phyloP scores from a whole-genome alignment of 192 early-diverging fungal genomes.

The Coemansia sp. region DNA sequence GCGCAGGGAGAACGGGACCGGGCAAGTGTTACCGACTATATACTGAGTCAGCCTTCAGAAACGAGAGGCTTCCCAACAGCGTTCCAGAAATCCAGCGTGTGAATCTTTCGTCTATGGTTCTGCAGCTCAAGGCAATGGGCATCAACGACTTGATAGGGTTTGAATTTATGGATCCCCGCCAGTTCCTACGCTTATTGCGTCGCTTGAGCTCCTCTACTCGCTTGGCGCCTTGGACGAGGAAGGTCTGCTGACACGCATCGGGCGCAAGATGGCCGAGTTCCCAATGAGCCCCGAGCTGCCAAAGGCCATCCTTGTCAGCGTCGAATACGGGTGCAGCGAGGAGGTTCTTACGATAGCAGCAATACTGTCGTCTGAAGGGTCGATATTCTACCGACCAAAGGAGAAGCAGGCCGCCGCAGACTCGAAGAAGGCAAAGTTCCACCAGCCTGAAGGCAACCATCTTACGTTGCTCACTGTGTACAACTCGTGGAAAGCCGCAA shows the following conservation, averaged over 20 bases:
- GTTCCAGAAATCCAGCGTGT: conserved; percentile 97
- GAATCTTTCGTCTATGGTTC: conserved; percentile 86
- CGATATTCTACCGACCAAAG: conserved; percentile 94
- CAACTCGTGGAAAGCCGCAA: conserved; percentile 80
- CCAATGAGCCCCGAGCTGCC: conserved; percentile 90
- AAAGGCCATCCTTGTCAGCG: conserved; percentile 89
- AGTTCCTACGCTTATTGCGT: conserved; percentile 83
- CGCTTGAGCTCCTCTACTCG: conserved; percentile 94
- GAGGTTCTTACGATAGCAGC: conserved; percentile 98
- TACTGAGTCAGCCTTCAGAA: conserved; percentile 86
- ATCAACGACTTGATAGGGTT: conserved; percentile 93
- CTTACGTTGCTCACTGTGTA: conserved; percentile 87
- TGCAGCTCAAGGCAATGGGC: conserved; percentile 90
- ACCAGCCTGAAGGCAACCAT: conserved; percentile 96
- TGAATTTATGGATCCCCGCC: conserved; percentile 99
- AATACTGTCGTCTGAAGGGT: conserved; percentile 86
- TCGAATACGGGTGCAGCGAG: conserved; percentile 83
- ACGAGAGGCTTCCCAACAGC: conserved; percentile 92
- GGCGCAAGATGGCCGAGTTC: conserved; percentile 94
- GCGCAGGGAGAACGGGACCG: conserved; percentile 93
- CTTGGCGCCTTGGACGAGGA: conserved; percentile 90
- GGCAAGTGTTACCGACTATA: conserved; percentile 92
- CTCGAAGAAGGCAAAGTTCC: conserved; percentile 91
- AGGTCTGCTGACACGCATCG: conserved; percentile 86
- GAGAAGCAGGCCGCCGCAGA: conserved; percentile 91